Base-by-base conservation (phyloP, 441 rosid species). In the Capsella rubella region DNA sequence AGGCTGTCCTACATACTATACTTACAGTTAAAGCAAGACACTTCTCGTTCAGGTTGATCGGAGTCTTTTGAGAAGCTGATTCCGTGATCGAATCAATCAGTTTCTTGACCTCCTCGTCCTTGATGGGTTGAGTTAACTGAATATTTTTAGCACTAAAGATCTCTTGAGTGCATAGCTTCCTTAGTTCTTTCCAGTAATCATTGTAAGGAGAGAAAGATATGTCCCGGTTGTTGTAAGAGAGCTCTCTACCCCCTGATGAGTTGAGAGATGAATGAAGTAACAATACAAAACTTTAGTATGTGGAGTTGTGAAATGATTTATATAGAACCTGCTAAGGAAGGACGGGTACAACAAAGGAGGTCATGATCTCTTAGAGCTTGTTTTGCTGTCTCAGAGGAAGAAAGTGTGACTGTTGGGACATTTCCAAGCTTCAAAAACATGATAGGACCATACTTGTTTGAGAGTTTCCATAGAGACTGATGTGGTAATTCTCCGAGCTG, bases 371-470 rank as follows among this genome's bases (percentile, higher is more conserved):
- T 4, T 8, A 88, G 65, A 55, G 81, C 85, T 49, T 86, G 86
- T 42, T 53, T 82, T 27, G 93, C 87, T 0, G 89, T 81, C 34
- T 84, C 87, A 3, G 89, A 81, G 3, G 89, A 86, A 18, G 87
- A 82, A 43, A 86, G 62, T 4, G 85, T 59, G 0, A 83, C 57
- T 2, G 73, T 64, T 16, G 81, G 86, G 11, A 78, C 47, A 4
- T 75, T 71, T 42, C 89, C 89, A 8, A 85, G 72, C 10, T 80
- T 79, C 53, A 86, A 74, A 5, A 84, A 72, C 83, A 86, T 75
- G 47, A 86, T 84, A 1, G 86, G 85, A 18, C 87, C 90, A 8
- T 86, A 78, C 71, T 73, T 63, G 15, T 56, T 43, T 47, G 88
- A 81, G 35, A 88, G 83, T 0, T 66, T 54, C 64, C 74, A 60